A percentile compares a stretch with the other conserved stretches of the same genome.
Evolutionary conservation across 1,139 yeast species (phyloP).

Genomic region (Kodamaea sp.): DNA sequence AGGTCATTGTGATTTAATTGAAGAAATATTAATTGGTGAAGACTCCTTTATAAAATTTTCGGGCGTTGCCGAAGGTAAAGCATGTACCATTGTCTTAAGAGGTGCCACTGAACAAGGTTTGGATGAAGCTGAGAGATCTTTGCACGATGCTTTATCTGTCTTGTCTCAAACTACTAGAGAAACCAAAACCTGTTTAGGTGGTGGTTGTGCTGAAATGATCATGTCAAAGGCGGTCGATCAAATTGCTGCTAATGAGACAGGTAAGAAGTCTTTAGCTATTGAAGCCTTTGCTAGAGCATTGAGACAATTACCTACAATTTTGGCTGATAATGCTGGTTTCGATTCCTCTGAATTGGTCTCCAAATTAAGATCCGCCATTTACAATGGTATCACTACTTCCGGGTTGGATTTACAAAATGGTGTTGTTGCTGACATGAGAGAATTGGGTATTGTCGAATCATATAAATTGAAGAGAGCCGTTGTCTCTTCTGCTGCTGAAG

Average conservation of each 20-base stretch:
- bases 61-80: constrained; percentile 94
- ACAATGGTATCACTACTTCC: constrained; percentile 86
- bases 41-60: constrained; percentile 81
- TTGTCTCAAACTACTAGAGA: constrained; percentile 92
- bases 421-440: constrained; percentile 87
- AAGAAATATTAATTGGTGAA: constrained; percentile 92
- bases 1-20: constrained; percentile 87
- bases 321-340: constrained; percentile 96
- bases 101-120: constrained; percentile 96
- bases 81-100: constrained; percentile 92
- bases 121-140: constrained; percentile 95
- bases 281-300: constrained; percentile 93
- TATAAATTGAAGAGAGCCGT: constrained; percentile 91
- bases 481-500: constrained; percentile 94
- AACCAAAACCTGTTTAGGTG: constrained; percentile 94
- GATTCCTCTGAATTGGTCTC: constrained; percentile 93
- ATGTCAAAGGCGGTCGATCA: constrained; percentile 98
- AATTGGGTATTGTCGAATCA: constrained; percentile 87
- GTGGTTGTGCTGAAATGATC: constrained; percentile 97
- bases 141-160: constrained; percentile 95
- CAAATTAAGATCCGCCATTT: constrained; percentile 85
- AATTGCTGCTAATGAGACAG: constrained; percentile 88
- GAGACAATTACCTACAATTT: constrained; percentile 90
- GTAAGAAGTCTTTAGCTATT: constrained; percentile 90
- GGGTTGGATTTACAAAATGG: constrained; percentile 89